Evolutionary conservation across 306 rosid genomes (phyloP), one percentile per base, ranked within the genome.

Genomic region (Pueraria montana): DNA sequence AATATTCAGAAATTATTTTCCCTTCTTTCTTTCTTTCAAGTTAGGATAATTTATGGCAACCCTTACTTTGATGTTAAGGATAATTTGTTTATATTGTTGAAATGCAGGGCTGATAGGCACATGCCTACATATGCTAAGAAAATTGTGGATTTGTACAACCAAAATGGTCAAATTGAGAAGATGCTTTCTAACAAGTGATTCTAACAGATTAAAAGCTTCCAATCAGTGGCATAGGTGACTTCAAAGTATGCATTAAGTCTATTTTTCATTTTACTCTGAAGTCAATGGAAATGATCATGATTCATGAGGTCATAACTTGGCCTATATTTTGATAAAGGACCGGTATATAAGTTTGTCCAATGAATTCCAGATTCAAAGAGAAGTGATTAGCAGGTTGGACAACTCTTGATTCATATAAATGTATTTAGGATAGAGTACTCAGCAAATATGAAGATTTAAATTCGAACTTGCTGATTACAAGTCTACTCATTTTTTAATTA

Each of bases 41-140:
- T 42, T 40, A 34, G 52, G 48, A 69, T 62, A 45, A 80, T 55
- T 11, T 14, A 16, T 34, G 52, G 14, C 30, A 27, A 38, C 7
- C 50, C 26, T 74, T 20, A 1, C 27, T 34, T 50, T 65, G 43
- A 40, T 82, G 8, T 20, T 13, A 17, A 23, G 63, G 71, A 23
- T 75, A 38, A 55, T 32, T 24, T 72, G 46, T 63, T 84, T 73
- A 43, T 79, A 67, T 49, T 63, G 58, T 46, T 76, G 74, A 58
- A 84, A 48, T 90, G 92, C 98, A 96, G 97, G 86, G 98, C 98
- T 58, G 91, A 92, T 83, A 87, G 83, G 83, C 98, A 93, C 72
- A 89, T 90, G 85, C 99, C 99, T 78, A 72, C 92, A 48, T 96
- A 91, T 84, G 91, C 98, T 21, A 96, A 93, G 91, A 96, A 90